A percentile compares a stretch with the other conserved stretches of the same genome.
These are phyloP conservation scores for Staphylotrichum tortipilum DNA, from an alignment of 495 filamentous ascomycete species.

Conservation along the genomic window DNA sequence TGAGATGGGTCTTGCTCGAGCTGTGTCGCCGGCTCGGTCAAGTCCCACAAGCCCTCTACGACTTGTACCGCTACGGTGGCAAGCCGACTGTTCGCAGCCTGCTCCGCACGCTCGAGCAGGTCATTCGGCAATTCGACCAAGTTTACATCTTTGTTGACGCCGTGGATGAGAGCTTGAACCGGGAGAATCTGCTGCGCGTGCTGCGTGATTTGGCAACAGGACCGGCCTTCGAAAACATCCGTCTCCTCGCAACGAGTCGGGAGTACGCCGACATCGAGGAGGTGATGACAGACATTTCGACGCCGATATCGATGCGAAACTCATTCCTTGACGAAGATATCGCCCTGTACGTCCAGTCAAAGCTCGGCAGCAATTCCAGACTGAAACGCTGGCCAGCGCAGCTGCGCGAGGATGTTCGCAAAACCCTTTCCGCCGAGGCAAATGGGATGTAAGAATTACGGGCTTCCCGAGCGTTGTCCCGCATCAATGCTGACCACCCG, in stretches of 20 bases:
- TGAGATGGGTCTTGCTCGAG: slow-evolving; percentile 22
- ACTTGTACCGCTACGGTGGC: slow-evolving; percentile 2
- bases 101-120: slow-evolving; percentile 4
- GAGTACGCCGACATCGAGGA: slow-evolving; percentile 34
- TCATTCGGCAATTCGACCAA: neutral
- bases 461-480: neutral
- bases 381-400: neutral
- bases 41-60: slow-evolving; percentile 13
- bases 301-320: slow-evolving; percentile 11
- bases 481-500: neutral
- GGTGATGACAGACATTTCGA: slow-evolving; percentile 7
- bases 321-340: slow-evolving; percentile 4
- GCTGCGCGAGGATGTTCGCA: neutral
- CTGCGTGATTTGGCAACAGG: slow-evolving; percentile 23
- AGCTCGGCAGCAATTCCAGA: neutral
- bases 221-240: slow-evolving; percentile 24
- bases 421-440: neutral
- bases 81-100: slow-evolving; percentile 4
- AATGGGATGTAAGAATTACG: neutral
- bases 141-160: slow-evolving; percentile 30
- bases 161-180: slow-evolving; percentile 26
- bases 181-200: slow-evolving; percentile 14
- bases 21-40: slow-evolving; percentile 23
- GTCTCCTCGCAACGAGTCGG: slow-evolving; percentile 35
- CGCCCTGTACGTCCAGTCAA: neutral